phyloP scores from a whole-genome alignment of 1,284 basidiomycete species.

The Cutaneotrichosporon curvatum region DNA sequence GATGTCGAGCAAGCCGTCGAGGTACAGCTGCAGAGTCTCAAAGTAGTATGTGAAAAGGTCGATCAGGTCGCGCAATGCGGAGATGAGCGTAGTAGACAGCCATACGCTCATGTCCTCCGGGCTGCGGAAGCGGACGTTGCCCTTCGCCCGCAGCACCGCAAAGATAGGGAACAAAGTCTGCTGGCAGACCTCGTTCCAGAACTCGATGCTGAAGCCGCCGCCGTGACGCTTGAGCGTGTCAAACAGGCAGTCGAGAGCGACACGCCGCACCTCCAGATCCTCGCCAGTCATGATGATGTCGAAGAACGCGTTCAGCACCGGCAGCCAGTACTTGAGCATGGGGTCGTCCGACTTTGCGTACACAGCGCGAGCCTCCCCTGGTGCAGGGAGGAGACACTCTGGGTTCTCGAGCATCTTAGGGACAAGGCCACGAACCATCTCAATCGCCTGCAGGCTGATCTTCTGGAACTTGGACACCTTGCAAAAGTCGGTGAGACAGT shows the following conservation, averaged over 20 bases:
- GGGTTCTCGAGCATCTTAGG: conserved; percentile 82
- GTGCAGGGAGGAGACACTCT: conserved; percentile 60
- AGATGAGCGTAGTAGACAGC: conserved; percentile 98
- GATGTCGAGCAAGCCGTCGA: conserved; percentile 87
- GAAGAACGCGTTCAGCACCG: conserved; percentile 91
- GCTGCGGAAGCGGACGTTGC: conserved; percentile 82
- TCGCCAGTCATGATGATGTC: conserved; percentile 99
- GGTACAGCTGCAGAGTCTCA: conserved; percentile 77
- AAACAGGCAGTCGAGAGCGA: conserved; percentile 93
- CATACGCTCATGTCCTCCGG: conserved; percentile 99
- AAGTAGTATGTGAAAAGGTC: conserved; percentile 97
- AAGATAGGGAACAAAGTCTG: conserved; percentile 99
- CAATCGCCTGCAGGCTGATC: conserved; percentile 91
- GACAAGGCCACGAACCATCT: conserved; percentile 87
- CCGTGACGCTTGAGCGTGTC: conserved; percentile 89
- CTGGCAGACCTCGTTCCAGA: conserved; percentile 97
- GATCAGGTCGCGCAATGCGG: conserved; percentile 90
- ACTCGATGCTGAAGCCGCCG: conserved; percentile 74
- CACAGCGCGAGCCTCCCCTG: conserved; percentile 12
- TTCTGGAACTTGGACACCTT: conserved; percentile 99
- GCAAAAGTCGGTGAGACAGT: conserved; percentile 98
- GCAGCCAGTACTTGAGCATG: conserved; percentile 96
- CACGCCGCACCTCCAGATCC: conserved; percentile 92
- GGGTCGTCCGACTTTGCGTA: conserved; percentile 57
- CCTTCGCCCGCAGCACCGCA: conserved; percentile 63